Evolutionary conservation across 2,329 filamentous ascomycete species (phyloP), one percentile per base, ranked within the genome.

Genomic region (Xylariomycetidae sp.): DNA sequence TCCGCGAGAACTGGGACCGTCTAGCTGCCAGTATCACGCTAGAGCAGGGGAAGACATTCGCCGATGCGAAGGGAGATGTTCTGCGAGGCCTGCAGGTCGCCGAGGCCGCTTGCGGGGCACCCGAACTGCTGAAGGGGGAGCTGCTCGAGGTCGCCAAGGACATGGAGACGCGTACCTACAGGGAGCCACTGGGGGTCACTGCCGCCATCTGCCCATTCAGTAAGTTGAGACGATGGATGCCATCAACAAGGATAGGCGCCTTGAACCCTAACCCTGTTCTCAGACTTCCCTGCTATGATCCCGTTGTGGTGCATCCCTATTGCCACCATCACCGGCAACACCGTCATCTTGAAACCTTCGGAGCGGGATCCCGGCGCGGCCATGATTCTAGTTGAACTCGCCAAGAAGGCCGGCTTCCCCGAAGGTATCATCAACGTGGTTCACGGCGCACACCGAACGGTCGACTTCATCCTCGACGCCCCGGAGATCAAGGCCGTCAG

Each of bases 271-370:
- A 46, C 30, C 11, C 26, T 4, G 28, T 11, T 25, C 13, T 25
- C 22, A 86, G 82, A 92, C 70, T 92, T 92, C 66, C 86, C 86
- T 27, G 86, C 86, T 50, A 94, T 94, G 86, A 92, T 94, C 59
- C 87, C 86, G 4, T 72, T 94, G n/a, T 94, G 86, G 86, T 88
- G 77, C 41, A 88, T 94, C 42, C 87, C 86, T 25, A 85, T 92
- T 49, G 86, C 86, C 29, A 86, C 85, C 27, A 77, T 89, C 17
- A 88, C 84, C 13, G 86, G 86, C 33, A 94, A 94, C 69, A 89
- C 85, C 11, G 69, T 88, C 38, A 77, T 94, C 48, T 70, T 94
- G 49, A 94, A 94, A 73, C 86, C 86, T 8, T 90, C 86, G 1
- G 86, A 94, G 67, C 79, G 86, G 38, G 86, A 90, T 52, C 86